A percentile compares a stretch with the other conserved stretches of the same genome.
phyloP scores from a whole-genome alignment of 441 rosid species.

The Populus hybrid region DNA sequence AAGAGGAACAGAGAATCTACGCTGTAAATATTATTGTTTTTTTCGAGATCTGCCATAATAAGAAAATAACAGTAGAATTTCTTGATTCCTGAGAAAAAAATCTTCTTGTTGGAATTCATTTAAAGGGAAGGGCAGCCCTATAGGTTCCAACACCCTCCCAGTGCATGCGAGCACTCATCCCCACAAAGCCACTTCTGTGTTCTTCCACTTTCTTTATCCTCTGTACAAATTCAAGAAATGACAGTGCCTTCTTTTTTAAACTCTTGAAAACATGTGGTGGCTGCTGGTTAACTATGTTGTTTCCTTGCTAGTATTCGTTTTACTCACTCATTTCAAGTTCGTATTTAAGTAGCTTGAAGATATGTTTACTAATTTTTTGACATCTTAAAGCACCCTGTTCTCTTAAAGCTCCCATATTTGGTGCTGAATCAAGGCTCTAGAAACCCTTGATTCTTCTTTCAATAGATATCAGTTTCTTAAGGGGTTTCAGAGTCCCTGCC shows the following conservation, averaged over 20 bases:
- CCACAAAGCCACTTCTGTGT: not conserved
- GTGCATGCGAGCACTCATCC: conserved; percentile 3
- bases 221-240: conserved; percentile 8
- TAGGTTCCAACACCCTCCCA: not conserved
- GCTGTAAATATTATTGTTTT: not conserved
- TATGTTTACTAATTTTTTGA: not conserved
- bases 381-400: not conserved
- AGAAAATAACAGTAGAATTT: not conserved
- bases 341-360: not conserved
- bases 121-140: not conserved
- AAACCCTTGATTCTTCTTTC: not conserved
- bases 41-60: not conserved
- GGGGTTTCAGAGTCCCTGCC: conserved; percentile 8
- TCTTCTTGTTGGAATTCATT: not conserved
- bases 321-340: not conserved
- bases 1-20: not conserved
- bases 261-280: not conserved
- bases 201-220: not conserved
- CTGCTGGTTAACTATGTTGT: not conserved
- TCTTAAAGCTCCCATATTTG: not conserved
- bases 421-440: not conserved
- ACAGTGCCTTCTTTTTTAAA: not conserved
- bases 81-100: not conserved
- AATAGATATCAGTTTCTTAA: not conserved
- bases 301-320: not conserved